Evolutionary conservation across 495 filamentous ascomycete genomes (phyloP).

Genomic region (Bryoglossum gracile): DNA sequence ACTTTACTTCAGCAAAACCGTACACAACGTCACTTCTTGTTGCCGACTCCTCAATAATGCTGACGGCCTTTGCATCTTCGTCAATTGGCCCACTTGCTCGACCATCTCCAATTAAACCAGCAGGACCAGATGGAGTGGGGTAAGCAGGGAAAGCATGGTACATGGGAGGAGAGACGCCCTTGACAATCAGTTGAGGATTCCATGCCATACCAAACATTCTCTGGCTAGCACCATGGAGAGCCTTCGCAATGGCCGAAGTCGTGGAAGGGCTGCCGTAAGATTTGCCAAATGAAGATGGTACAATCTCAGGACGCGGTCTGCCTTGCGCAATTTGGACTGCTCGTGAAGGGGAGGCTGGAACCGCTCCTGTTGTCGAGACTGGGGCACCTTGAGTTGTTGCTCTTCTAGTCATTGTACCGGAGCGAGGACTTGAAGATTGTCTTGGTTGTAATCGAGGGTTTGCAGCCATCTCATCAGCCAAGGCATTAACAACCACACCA

Average conservation of each 20-base stretch:
- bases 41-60: conserved; percentile 82
- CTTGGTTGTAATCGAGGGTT: conserved; percentile 45
- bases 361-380: conserved; percentile 48
- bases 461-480: conserved; percentile 87
- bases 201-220: conserved; percentile 71
- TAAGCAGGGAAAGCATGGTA: conserved; percentile 83
- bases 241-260: conserved; percentile 87
- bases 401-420: conserved; percentile 54
- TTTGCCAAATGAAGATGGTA: conserved; percentile 75
- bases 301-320: conserved; percentile 50
- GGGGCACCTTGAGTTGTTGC: conserved; percentile 57
- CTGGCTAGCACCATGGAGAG: conserved; percentile 86
- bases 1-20: conserved; percentile 96
- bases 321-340: conserved; percentile 63
- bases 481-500: conserved; percentile 90
- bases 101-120: conserved; percentile 56
- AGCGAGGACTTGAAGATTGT: conserved; percentile 29
- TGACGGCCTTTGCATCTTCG: conserved; percentile 71
- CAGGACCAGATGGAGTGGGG: conserved; percentile 48
- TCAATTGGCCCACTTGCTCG: conserved; percentile 55
- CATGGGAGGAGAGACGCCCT: conserved; percentile 67
- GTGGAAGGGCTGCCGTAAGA: conserved; percentile 73
- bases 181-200: conserved; percentile 56
- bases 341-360: conserved; percentile 45
- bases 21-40: conserved; percentile 91